Base-by-base conservation (phyloP, 306 rosid species). In the Dalbergia cultrata region DNA sequence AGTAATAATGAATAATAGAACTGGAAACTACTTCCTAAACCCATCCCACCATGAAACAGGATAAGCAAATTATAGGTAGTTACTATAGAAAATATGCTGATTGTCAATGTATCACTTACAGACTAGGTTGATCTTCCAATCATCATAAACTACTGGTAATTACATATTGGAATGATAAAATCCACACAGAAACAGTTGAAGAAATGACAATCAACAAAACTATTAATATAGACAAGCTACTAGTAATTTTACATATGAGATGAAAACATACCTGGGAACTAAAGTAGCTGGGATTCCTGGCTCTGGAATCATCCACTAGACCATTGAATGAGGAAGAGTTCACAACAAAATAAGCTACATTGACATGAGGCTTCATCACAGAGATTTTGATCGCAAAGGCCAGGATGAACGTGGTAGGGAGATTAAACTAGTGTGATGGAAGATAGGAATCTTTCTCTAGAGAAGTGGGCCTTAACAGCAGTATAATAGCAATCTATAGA, bases 41-140 rank as follows among this genome's bases (percentile, higher is more conserved):
- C 14, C 83, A 70, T 60, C 71, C 21, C 11, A 60, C 64, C 70
- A 7, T 45, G 18, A 70, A 70, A 50, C 13, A 49, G 44, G 49
- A 70, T 14, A 34, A 37, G 58, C 16, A 72, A 62, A 37, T 39
- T 52, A 13, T 33, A 13, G 3, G 77, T 17, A 13, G 39, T 18
- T 17, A 17, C 18, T 7, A 11, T 17, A n/a, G 54, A 26, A 54
- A 35, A 59, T 59, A 22, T 13, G 35, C 35, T 9, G 37, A 22
- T 59, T 59, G 19, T 59, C 65, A 59, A 22, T 59, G 2, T 22
- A 22, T 22, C 26, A 1, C 64, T 58, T 21, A 59, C 16, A 22
- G n/a, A 59, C 13, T 10, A 22, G 65, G n/a, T 59, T 59, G 37
- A 59, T 59, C 64, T 21, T 5, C 59, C n/a, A 53, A 53, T 53